Base-by-base conservation (phyloP, 2,329 filamentous ascomycete species). In the Ilyonectria mors-panacis region DNA sequence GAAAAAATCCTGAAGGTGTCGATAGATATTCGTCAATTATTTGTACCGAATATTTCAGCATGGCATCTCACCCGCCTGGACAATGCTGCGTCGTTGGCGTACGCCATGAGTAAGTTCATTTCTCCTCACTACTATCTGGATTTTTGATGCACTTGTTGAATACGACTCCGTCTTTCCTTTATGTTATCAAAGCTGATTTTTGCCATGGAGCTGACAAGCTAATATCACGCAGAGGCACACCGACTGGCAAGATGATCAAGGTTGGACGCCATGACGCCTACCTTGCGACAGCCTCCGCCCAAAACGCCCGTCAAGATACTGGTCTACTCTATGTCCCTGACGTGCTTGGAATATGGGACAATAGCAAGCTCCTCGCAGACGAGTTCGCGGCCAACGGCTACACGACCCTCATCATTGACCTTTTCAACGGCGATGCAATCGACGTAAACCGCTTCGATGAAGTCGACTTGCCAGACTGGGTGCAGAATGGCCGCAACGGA, bases 311-410 rank as follows among this genome's bases (percentile, higher is more conserved):
- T 8, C 23, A 35, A 12, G 42, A 28, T n/a, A 75, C 79, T 23
- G 86, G 81, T 30, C 78, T 88, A 65, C 77, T 88, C 17, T 81
- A 81, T 73, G 21, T 75, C 6, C 82, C 84, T 8, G 87, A 88
- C 66, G 79, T 87, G 61, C 79, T 86, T 57, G 83, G 86, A 65
- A 83, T 88, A 76, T 87, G 85, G 85, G 68, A 77, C 17, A 81
- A 81, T 66, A 76, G 72, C 59, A 78, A 78, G 59, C 77, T 81
- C 0, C 70, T 81, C 59, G 81, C 86, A 67, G 80, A 81, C 64
- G 70, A 75, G 21, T 79, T 79, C 35, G 80, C 80, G 4, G 69
- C 74, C 7, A 71, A 75, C 23, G 80, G 80, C 0, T 81, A 80
- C 64, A 68, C 71, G 3, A 75, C 74, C 19, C 67, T 81, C 15